Conservation (phyloP, 108 stramenopile genomes). For the Epithemia pelagica region DNA sequence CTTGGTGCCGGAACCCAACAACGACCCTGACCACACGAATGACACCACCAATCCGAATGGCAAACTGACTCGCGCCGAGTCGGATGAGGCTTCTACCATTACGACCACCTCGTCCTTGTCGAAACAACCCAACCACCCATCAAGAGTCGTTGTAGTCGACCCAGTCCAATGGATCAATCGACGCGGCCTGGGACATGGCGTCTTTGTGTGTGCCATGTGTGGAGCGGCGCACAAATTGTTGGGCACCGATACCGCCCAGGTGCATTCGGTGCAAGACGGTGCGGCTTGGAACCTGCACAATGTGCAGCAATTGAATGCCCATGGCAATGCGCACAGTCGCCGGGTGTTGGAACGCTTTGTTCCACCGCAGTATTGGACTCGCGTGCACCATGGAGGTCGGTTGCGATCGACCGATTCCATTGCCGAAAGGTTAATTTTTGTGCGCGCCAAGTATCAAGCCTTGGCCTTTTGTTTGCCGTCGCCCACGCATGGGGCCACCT, state of each 20-base stretch:
- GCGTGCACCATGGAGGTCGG: constrained; percentile 23
- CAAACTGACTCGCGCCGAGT: neutral
- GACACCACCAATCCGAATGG: neutral
- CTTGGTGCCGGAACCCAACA: constrained; percentile 5
- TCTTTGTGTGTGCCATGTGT: constrained; percentile 51
- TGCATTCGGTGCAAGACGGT: constrained; percentile 26
- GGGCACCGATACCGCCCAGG: constrained; percentile 24
- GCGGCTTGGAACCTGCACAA: constrained; percentile 23
- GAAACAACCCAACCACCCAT: neutral
- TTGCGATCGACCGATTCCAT: constrained; percentile 24
- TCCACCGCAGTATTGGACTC: constrained; percentile 8
- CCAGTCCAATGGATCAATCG: constrained; percentile 25
- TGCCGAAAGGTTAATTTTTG: constrained; percentile 35
- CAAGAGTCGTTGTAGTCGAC: constrained; percentile 7
- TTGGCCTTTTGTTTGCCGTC: constrained; percentile 46
- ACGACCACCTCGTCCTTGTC: neutral
- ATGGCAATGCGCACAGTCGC: constrained; percentile 37
- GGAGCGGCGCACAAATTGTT: constrained; percentile 38
- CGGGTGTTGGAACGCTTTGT: constrained; percentile 42
- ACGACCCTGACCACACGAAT: neutral
- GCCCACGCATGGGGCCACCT: constrained; percentile 23
- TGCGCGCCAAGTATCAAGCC: constrained; percentile 58
- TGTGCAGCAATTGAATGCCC: constrained; percentile 19
- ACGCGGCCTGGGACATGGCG: constrained; percentile 37
- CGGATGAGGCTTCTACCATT: neutral